A percentile compares a stretch with the other conserved stretches of the same genome.
phyloP scores from a whole-genome alignment of 345 rosid species.

The Anastatica hierochuntica region DNA sequence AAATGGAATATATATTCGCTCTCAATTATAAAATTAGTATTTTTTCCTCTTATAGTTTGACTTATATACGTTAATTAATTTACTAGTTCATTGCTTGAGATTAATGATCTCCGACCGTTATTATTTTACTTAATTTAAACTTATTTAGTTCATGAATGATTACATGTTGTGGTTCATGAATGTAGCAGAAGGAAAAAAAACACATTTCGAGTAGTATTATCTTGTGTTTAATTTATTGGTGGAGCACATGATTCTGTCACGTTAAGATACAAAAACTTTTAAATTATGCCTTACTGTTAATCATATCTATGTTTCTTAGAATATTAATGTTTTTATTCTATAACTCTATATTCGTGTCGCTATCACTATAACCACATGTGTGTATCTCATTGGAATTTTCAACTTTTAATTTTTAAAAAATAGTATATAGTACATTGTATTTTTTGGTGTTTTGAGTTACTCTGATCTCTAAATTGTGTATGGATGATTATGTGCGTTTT shows the following conservation, averaged over 20 bases:
- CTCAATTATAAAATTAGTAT: background rate
- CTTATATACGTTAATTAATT: background rate
- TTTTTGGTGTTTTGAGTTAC: background rate
- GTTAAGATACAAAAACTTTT: slow-evolving; percentile 4
- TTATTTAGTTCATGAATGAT: background rate
- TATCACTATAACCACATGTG: slow-evolving; percentile 16
- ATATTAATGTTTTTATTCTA: background rate
- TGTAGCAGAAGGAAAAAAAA: background rate
- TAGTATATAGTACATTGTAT: background rate
- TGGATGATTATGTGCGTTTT: background rate
- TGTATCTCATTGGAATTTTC: background rate
- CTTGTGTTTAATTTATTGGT: background rate
- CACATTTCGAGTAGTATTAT: background rate
- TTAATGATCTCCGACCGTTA: background rate
- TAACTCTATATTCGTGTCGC: slow-evolving; percentile 5
- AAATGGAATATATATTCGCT: background rate
- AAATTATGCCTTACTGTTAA: background rate
- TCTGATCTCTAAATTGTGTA: background rate
- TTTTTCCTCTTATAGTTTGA: no score
- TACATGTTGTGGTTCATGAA: slow-evolving; percentile 6
- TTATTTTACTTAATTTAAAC: background rate
- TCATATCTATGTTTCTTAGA: slow-evolving; percentile 7
- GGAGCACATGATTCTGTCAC: slow-evolving; percentile 22
- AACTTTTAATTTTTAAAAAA: background rate
- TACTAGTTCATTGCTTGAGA: background rate